Evolutionary conservation across 371 early-diverging fungal genomes (phyloP).

Genomic region (Sporodiniella umbellata): DNA sequence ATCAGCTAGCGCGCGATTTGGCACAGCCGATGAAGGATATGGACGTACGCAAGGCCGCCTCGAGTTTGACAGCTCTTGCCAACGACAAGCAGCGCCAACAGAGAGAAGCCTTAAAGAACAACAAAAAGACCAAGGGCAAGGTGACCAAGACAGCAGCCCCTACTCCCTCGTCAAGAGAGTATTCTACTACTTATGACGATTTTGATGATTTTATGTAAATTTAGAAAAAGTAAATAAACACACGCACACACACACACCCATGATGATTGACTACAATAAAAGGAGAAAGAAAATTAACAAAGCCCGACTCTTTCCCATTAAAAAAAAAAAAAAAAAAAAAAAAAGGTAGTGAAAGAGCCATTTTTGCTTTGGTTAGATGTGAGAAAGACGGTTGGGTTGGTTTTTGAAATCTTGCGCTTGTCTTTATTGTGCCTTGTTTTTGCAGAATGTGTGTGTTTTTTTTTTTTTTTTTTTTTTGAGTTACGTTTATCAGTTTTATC

Average conservation of each 20-base stretch:
- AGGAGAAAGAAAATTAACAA: neutral
- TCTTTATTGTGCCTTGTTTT: no score
- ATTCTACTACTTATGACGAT: constrained; percentile 59
- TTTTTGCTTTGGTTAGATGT: no score
- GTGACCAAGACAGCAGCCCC: constrained; percentile 44
- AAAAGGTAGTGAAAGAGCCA: no score
- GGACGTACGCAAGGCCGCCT: constrained; percentile 80
- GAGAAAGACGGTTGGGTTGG: neutral
- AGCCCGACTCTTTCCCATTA: no score
- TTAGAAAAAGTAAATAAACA: neutral
- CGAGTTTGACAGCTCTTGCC: constrained; percentile 78
- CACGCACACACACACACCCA: no score
- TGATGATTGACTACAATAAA: neutral
- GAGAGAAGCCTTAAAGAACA: constrained; percentile 65
- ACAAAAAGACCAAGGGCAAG: constrained; percentile 65
- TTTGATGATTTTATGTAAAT: constrained; percentile 84
- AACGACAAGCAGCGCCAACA: constrained; percentile 89
- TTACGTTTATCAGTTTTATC: constrained; percentile 4
- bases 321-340: no score
- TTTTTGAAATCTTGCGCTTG: no score
- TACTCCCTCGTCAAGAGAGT: constrained; percentile 30
- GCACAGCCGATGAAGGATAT: constrained; percentile 74
- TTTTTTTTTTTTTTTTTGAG: neutral
- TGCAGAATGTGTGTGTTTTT: no score
- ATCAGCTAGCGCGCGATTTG: constrained; percentile 76